Evolutionary conservation across 2,329 filamentous ascomycete genomes (phyloP), one percentile per base, ranked within the genome.

Genomic region (Aspergillus latus): DNA sequence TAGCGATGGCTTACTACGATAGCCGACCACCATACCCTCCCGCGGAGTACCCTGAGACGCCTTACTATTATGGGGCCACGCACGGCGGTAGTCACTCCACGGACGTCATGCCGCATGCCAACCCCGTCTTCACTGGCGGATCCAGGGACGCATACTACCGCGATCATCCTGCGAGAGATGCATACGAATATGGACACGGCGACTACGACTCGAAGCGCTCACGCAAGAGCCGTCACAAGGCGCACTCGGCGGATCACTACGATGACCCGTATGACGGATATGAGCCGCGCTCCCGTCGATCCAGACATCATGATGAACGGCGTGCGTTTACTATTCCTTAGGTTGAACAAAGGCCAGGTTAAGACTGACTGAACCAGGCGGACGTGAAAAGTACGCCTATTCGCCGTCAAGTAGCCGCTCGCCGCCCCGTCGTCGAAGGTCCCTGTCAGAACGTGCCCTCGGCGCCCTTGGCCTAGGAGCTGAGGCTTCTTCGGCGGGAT

Each of bases 121-220:
- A 92, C 70, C 88, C 91, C 67, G 10, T 13, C n/a, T 9, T 13
- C n/a, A 92, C 88, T 72, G 86, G 87, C 45, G 77, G 88, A 28
- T 87, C 87, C 2, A 32, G 95, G 68, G 92, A 96, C 75, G 90
- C 95, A 75, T 85, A 95, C 58, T 85, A 85, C 62, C 86, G 91
- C 63, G 89, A 95, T 64, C 96, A 95, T 67, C 90, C 90, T 32
- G 89, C 90, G 5, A 88, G 87, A 37, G 66, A 64, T 39, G 60
- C 56, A 29, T 64, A 68, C 5, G 85, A 82, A 37, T 71, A 73
- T 55, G 67, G 62, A 52, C 70, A 73, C 54, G 71, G 65, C n/a
- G 53, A 64, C 46, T 66, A 40, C 53, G 46, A 60, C 29, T 65
- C 65, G 43, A 61, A 59, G 46, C 62, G 46, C 5, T 59, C 65